Evolutionary conservation across 495 filamentous ascomycete species (phyloP), one percentile per base, ranked within the genome.

Genomic region (Penicillium bovifimosum): DNA sequence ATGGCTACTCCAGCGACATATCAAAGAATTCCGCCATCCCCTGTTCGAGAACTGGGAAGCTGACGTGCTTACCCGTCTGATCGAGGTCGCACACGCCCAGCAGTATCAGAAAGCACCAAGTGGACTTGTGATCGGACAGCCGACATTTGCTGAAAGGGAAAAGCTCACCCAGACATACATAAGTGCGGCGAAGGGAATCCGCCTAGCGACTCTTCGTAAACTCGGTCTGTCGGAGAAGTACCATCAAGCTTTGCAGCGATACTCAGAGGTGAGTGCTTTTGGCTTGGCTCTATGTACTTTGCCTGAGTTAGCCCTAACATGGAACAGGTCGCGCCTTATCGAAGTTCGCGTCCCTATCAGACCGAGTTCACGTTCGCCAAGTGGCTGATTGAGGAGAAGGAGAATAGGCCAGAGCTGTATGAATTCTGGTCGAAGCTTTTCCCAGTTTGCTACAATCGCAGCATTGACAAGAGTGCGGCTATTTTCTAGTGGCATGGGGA

Each of bases 41-140:
- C 52, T 65, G 17, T 59, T 71, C 33, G 53, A 54, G 18, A 69
- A 60, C 36, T 74, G 69, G 68, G 66, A 74, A 50, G 69, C 69
- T 11, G 65, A 74, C 48, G 59, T 60, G 17, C 59, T 74, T 17
- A 74, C 71, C 4, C 68, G 69, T 18, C 60, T 74, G 8, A 62
- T 74, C 40, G 69, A 71, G 33, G 60, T 68, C n/a, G 59, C 66
- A 32, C 60, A 67, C 53, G 53, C 60, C 20, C 52, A 41, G 7
- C 63, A 69, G 35, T 35, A 49, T 9, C 58, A 54, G 46, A 65
- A 59, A 48, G 29, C 71, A 29, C 60, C 62, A 0, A 47, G 44
- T 10, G 60, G 58, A 10, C 27, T 67, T n/a, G 46, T 46, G 16
- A 51, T 68, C 6, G 52, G 57, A 8, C 48, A 63, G 17, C 47